A percentile compares a stretch with the other conserved stretches of the same genome.
phyloP scores from a whole-genome alignment of 2,329 filamentous ascomycete genomes.

The Penicillium sclerotigenum region DNA sequence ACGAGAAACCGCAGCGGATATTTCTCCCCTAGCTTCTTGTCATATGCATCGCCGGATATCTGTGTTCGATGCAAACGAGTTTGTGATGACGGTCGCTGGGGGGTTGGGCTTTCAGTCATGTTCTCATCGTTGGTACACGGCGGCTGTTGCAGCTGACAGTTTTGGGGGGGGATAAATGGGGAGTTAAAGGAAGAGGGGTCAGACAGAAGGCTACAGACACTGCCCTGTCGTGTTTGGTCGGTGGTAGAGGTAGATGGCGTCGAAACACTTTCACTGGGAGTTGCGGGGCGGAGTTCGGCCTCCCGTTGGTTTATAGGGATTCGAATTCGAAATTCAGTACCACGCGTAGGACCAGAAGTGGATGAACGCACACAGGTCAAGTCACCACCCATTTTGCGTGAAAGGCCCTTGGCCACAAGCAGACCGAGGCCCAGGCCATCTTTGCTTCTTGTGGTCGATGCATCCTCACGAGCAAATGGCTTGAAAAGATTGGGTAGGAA shows the following conservation, averaged over 20 bases:
- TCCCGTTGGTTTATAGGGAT: conserved; percentile 55
- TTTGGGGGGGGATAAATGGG: conserved; percentile 26
- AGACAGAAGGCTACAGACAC: conserved; percentile 21
- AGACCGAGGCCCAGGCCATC: conserved; percentile 68
- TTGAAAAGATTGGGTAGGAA: conserved; percentile 67
- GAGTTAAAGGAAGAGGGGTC: conserved; percentile 22
- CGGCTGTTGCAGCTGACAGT: conserved; percentile 29
- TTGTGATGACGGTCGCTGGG: conserved; percentile 21
- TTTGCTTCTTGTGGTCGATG: conserved; percentile 63
- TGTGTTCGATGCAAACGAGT: conserved; percentile 26
- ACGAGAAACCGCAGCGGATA: conserved; percentile 66
- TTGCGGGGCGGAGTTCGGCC: conserved; percentile 47
- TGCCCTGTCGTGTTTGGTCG: conserved; percentile 23
- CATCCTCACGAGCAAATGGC: conserved; percentile 66
- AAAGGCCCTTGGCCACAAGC: conserved; percentile 69
- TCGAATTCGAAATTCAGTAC: conserved; percentile 67
- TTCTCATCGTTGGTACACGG: conserved; percentile 29
- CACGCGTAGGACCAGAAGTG: conserved; percentile 58
- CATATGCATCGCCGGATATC: conserved; percentile 41
- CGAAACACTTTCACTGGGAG: conserved; percentile 47
- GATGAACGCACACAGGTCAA: conserved; percentile 62
- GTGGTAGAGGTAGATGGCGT: conserved; percentile 23
- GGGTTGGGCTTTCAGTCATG: conserved; percentile 23
- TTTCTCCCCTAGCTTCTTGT: conserved; percentile 57
- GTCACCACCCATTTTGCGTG: conserved; percentile 66